Conservation (phyloP, 805 yeast species). For the Tetrapisispora nanseiensis region DNA sequence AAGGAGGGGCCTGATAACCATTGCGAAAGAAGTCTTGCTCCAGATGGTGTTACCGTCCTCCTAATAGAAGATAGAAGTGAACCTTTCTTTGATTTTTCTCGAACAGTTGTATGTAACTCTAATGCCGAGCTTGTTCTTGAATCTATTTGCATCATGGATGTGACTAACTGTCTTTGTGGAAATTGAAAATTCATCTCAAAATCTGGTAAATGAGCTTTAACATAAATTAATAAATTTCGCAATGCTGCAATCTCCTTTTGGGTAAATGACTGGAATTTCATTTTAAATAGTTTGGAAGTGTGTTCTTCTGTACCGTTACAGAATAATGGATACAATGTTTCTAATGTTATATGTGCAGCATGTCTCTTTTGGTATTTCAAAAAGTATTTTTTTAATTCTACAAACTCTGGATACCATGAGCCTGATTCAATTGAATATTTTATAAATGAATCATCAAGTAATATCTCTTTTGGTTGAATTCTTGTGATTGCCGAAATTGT, state of each 20-base stretch:
- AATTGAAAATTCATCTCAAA: conserved; percentile 50
- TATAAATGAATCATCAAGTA: conserved; percentile 43
- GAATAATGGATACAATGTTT: conserved; percentile 34
- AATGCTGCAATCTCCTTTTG: conserved; percentile 51
- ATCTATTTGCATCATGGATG: conserved; percentile 63
- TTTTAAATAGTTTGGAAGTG: conserved; percentile 22
- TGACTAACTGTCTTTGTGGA: conserved; percentile 50
- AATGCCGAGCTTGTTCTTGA: conserved; percentile 67
- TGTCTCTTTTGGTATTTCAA: conserved; percentile 43
- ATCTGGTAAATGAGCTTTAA: conserved; percentile 65
- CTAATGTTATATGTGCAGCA: conserved; percentile 32
- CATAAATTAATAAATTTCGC: conserved; percentile 53
- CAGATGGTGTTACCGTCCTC: conserved; percentile 71
- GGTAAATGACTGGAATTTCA: conserved; percentile 24
- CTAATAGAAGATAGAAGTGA: conserved; percentile 61
- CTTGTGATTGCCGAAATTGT: conserved; percentile 65
- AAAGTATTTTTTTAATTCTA: conserved; percentile 50
- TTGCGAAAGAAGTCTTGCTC: conserved; percentile 64
- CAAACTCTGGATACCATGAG: conserved; percentile 46
- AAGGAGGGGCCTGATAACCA: conserved; percentile 81
- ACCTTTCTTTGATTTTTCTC: conserved; percentile 51
- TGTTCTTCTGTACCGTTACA: conserved; percentile 13
- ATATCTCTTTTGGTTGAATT: conserved; percentile 70
- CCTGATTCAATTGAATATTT: conserved; percentile 35
- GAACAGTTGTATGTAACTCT: conserved; percentile 53